Conservation (phyloP, 2,329 filamentous ascomycete genomes). For the Venturia pyrina region DNA sequence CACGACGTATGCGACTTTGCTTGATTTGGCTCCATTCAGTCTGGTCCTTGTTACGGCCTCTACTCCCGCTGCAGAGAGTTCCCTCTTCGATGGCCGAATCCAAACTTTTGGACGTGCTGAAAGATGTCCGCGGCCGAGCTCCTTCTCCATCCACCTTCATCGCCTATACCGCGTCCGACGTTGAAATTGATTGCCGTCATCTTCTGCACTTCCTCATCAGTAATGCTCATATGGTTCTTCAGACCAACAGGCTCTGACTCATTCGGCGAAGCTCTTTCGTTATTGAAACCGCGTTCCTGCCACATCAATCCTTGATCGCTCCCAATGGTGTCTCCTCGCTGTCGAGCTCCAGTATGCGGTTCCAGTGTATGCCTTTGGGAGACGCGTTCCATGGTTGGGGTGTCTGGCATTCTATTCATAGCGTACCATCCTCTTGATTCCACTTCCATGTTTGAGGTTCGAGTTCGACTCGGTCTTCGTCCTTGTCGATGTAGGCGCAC, state of each 20-base stretch:
- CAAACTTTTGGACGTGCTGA: background rate
- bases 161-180: background rate
- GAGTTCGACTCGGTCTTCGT: background rate
- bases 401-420: background rate
- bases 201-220: background rate
- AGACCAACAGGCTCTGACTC: background rate
- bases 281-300: background rate
- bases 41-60: background rate
- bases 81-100: background rate
- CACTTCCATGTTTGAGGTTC: background rate
- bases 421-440: background rate
- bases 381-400: background rate
- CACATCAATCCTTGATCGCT: background rate
- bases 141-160: background rate
- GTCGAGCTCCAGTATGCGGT: background rate
- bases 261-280: background rate
- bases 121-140: background rate
- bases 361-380: background rate
- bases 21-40: background rate
- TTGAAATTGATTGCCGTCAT: background rate
- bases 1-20: background rate
- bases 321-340: background rate
- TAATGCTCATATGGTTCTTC: background rate
- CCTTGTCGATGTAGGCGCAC: constrained; percentile 1
- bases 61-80: background rate